Conservation (phyloP, 1,284 basidiomycete species). For the Puccinia brachypodii region DNA sequence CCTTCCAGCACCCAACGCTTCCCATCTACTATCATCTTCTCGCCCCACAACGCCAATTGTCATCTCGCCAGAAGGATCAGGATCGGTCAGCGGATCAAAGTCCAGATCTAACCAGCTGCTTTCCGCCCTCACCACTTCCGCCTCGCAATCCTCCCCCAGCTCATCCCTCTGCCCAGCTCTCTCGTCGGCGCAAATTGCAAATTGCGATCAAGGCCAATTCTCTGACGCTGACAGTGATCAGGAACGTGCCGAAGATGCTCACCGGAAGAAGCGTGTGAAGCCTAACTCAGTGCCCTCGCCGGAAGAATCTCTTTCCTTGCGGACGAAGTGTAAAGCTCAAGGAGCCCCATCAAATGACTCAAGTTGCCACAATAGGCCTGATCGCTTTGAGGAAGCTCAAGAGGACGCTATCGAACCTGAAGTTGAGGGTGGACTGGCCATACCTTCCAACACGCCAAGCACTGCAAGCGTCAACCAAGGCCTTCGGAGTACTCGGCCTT, state of each 20-base stretch:
- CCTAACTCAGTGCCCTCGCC: neutral
- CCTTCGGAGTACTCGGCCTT: neutral
- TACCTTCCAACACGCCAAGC: neutral
- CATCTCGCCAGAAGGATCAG: conserved; percentile 1
- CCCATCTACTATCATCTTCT: conserved; percentile 2
- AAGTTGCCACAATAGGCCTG: neutral
- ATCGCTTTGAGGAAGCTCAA: neutral
- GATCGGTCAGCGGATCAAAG: neutral
- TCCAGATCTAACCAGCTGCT: neutral
- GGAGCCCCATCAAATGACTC: neutral
- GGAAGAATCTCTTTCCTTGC: neutral
- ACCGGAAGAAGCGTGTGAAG: conserved; percentile 11
- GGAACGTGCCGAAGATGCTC: neutral
- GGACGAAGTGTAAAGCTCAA: neutral
- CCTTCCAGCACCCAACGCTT: neutral
- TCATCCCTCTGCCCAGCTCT: conserved; percentile 18
- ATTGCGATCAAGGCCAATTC: conserved; percentile 7
- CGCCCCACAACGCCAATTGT: conserved; percentile 17
- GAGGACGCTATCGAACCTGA: neutral
- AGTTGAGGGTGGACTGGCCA: neutral
- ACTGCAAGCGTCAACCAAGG: neutral
- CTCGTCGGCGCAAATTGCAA: conserved; percentile 20
- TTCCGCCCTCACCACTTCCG: neutral
- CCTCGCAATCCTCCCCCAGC: neutral
- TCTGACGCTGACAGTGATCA: conserved; percentile 27